These are phyloP conservation scores for Lipomyces yamanashiensis DNA, from an alignment of 805 yeast species.

Conservation along the genomic window DNA sequence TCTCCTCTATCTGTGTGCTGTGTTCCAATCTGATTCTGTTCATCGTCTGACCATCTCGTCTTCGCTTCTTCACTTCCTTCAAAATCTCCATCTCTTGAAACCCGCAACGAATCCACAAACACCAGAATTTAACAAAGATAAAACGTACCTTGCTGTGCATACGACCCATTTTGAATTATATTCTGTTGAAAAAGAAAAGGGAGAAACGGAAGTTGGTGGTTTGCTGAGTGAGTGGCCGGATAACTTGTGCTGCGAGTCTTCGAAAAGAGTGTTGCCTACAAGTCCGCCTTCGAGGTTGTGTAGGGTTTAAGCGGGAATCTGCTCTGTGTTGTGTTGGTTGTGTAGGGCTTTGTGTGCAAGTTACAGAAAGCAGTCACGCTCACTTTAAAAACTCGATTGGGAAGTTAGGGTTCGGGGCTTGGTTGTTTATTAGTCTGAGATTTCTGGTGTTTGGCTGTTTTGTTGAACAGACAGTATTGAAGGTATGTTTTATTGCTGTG, in stretches of 20 bases:
- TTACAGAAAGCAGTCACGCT: slow-evolving; percentile 2
- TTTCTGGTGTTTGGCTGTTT: neutral
- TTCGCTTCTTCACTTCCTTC: neutral
- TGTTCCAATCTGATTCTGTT: no score
- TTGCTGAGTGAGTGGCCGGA: neutral
- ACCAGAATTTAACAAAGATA: neutral
- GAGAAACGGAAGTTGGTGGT: neutral
- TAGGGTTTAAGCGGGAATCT: slow-evolving; percentile 10
- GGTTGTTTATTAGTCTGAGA: no score
- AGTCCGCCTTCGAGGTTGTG: neutral
- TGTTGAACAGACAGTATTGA: neutral
- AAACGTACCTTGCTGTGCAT: slow-evolving; percentile 78
- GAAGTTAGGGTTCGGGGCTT: slow-evolving; percentile 11
- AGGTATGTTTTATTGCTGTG: neutral
- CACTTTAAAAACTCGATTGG: neutral
- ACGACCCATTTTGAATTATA: slow-evolving; percentile 87
- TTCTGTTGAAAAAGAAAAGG: neutral
- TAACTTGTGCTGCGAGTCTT: neutral
- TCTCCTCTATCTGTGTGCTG: neutral
- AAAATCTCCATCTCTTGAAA: neutral
- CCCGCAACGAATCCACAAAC: slow-evolving; percentile 1
- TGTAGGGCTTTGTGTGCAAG: neutral
- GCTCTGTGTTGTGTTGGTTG: neutral
- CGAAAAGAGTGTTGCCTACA: neutral
- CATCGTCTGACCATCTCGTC: no score